Conservation (phyloP, 1,284 basidiomycete genomes). For the Apiotrichum porosum region DNA sequence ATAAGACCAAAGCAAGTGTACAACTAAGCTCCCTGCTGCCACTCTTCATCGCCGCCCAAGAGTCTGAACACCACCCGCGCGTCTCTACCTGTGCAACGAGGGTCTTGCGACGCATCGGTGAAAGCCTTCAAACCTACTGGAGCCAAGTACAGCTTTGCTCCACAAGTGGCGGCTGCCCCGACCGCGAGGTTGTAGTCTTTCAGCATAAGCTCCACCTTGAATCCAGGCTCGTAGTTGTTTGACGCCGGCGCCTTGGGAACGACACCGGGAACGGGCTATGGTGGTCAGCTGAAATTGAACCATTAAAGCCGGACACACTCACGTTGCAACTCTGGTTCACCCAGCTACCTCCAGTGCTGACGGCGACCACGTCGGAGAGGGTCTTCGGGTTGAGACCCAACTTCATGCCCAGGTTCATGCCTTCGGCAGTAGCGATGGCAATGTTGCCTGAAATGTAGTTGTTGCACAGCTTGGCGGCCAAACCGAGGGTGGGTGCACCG, state of each 20-base stretch:
- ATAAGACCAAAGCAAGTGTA: too few species aligned
- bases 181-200: slow-evolving; percentile 9
- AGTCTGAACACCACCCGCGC: slow-evolving; percentile 6
- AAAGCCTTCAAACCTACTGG: slow-evolving; percentile 3
- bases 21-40: too few species aligned
- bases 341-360: slow-evolving; percentile 5
- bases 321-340: slow-evolving; percentile 7
- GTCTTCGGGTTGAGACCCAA: slow-evolving; percentile 5
- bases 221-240: slow-evolving; percentile 1
- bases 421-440: slow-evolving; percentile 12
- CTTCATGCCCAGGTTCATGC: slow-evolving; percentile 10
- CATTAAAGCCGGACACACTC: too few species aligned
- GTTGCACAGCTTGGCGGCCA: slow-evolving; percentile 10
- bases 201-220: slow-evolving; percentile 10
- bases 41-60: slow-evolving; percentile 6
- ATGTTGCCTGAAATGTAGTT: slow-evolving; percentile 14
- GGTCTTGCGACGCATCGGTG: neutral
- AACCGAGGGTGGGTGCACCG: slow-evolving; percentile 9
- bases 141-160: slow-evolving; percentile 3
- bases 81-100: slow-evolving; percentile 1
- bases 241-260: slow-evolving; percentile 1
- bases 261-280: slow-evolving; percentile 6
- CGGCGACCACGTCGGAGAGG: slow-evolving; percentile 1
- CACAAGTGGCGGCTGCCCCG: neutral
- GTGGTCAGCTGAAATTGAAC: too few species aligned